Evolutionary conservation across 2,329 filamentous ascomycete species (phyloP).

Genomic region (Colletotrichum acutatum): DNA sequence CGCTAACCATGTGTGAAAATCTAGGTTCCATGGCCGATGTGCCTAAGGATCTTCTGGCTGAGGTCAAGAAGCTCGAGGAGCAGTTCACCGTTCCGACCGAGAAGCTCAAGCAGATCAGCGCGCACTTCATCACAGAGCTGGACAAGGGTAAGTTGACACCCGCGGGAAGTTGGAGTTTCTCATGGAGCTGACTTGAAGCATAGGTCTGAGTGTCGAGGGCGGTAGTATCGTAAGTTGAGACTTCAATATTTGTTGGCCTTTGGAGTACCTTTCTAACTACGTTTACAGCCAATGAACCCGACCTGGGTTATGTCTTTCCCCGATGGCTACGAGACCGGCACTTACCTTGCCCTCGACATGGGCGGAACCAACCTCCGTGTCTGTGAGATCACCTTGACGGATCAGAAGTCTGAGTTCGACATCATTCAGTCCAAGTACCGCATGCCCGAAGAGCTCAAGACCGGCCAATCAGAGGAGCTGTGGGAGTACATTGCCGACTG

Average conservation of each 20-base stretch:
- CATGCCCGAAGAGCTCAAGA: slow-evolving; percentile 93
- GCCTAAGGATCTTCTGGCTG: slow-evolving; percentile 81
- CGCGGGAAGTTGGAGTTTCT: neutral
- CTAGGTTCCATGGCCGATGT: slow-evolving; percentile 91
- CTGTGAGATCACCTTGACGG: slow-evolving; percentile 89
- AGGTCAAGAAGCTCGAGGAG: slow-evolving; percentile 87
- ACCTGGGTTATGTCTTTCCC: slow-evolving; percentile 96
- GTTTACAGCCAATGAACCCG: slow-evolving; percentile 88
- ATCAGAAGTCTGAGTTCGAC: slow-evolving; percentile 89
- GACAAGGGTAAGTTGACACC: slow-evolving; percentile 73
- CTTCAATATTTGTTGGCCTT: neutral
- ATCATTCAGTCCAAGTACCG: slow-evolving; percentile 97
- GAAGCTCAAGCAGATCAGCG: slow-evolving; percentile 90
- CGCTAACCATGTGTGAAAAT: slow-evolving; percentile 32
- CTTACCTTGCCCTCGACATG: slow-evolving; percentile 92
- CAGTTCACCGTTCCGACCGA: slow-evolving; percentile 80
- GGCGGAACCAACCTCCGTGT: slow-evolving; percentile 96
- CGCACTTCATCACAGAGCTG: slow-evolving; percentile 90
- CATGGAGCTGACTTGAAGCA: slow-evolving; percentile 23
- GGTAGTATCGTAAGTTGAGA: slow-evolving; percentile 85
- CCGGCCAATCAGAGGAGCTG: slow-evolving; percentile 82
- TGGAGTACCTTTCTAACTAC: slow-evolving; percentile 36
- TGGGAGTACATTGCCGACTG: slow-evolving; percentile 97
- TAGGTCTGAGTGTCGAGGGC: slow-evolving; percentile 85
- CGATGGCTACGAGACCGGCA: slow-evolving; percentile 87